A percentile compares a stretch with the other conserved stretches of the same genome.
These are phyloP conservation scores for Pyricularia pennisetigena DNA, from an alignment of 2,329 filamentous ascomycete genomes.

Conservation along the genomic window DNA sequence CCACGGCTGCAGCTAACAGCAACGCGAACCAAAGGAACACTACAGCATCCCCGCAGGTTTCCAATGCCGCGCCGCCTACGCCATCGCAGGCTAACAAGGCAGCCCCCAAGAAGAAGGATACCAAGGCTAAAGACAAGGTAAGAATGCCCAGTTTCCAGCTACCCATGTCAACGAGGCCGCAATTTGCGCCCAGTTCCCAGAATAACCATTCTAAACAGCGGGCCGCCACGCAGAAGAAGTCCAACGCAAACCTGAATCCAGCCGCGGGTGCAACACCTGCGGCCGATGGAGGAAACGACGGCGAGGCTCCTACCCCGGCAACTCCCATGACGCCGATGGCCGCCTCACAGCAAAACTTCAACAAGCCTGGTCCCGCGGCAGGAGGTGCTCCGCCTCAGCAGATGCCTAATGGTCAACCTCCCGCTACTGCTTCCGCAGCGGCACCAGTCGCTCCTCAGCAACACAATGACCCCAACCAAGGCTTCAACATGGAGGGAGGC, in stretches of 20 bases:
- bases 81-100: constrained; percentile 65
- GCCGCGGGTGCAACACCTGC: constrained; percentile 44
- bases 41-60: constrained; percentile 52
- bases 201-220: constrained; percentile 16
- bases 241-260: constrained; percentile 39
- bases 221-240: constrained; percentile 54
- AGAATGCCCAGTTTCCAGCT: constrained; percentile 8
- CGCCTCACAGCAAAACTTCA: constrained; percentile 33
- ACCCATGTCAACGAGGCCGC: background rate
- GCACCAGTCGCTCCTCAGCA: constrained; percentile 32
- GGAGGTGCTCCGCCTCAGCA: constrained; percentile 15
- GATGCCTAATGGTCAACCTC: constrained; percentile 31
- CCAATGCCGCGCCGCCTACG: constrained; percentile 62
- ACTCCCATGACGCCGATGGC: constrained; percentile 55
- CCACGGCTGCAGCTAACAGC: constrained; percentile 28
- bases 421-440: constrained; percentile 31
- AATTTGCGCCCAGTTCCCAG: constrained; percentile 8
- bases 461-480: constrained; percentile 37
- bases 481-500: constrained; percentile 34
- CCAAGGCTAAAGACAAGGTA: constrained; percentile 61
- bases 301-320: constrained; percentile 49
- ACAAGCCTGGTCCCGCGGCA: constrained; percentile 23
- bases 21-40: constrained; percentile 41
- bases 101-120: constrained; percentile 68
- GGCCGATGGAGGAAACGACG: constrained; percentile 43